These are phyloP conservation scores for Castanopsis chinensis DNA, from an alignment of 306 rosid species.

Conservation along the genomic window DNA sequence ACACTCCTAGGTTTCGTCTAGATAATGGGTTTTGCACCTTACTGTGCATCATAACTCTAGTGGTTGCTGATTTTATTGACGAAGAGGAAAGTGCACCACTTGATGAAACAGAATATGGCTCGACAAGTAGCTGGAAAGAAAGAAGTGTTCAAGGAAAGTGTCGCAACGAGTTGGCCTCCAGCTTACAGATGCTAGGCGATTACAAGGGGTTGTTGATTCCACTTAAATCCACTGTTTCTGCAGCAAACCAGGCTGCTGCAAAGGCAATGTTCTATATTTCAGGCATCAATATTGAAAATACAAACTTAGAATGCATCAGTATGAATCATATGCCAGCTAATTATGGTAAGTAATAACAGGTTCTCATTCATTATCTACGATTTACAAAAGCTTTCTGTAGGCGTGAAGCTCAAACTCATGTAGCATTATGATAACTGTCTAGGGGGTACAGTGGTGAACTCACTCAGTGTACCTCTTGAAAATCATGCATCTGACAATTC, in stretches of 20 bases:
- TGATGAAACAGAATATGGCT: constrained; percentile 44
- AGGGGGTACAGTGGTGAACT: background rate
- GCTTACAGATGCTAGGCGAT: constrained; percentile 85
- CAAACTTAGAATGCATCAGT: constrained; percentile 68
- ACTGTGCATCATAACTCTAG: constrained; percentile 76
- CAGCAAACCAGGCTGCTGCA: constrained; percentile 92
- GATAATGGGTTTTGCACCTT: constrained; percentile 87
- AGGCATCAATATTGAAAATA: constrained; percentile 62
- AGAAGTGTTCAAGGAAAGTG: constrained; percentile 54
- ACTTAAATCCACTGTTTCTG: constrained; percentile 61
- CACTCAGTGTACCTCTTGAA: background rate
- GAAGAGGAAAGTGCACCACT: constrained; percentile 62
- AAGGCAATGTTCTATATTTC: constrained; percentile 85
- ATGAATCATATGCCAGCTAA: constrained; percentile 68
- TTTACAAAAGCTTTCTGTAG: background rate
- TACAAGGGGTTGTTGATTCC: constrained; percentile 79
- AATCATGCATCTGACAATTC: background rate
- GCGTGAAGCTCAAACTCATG: background rate
- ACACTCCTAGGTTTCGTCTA: constrained; percentile 88
- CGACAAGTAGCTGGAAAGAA: constrained; percentile 53
- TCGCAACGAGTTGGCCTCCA: constrained; percentile 62
- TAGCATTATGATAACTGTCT: background rate
- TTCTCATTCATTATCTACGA: constrained; percentile 10
- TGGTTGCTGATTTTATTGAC: constrained; percentile 75
- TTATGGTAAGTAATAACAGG: constrained; percentile 58